Percentiles rank a stretch among this genome's conserved stretches.
phyloP scores from a whole-genome alignment of 2,329 filamentous ascomycete species.

The Penicillium sp. region DNA sequence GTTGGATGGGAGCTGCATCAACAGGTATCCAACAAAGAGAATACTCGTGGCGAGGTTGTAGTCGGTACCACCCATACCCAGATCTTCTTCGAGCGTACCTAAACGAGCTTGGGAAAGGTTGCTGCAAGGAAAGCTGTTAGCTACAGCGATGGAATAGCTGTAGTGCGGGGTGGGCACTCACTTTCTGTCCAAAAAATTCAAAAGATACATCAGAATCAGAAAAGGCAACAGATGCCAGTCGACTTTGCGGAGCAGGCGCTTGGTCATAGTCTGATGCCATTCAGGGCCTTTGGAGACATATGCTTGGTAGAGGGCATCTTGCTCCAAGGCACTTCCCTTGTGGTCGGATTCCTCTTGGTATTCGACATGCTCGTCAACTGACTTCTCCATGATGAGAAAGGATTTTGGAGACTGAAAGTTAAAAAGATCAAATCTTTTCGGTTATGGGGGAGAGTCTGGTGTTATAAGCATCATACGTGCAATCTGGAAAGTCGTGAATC shows the following conservation, averaged over 20 bases:
- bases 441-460: not conserved
- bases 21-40: slow-evolving; percentile 60
- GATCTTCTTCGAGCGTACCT: slow-evolving; percentile 55
- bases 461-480: not conserved
- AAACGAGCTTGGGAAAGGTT: slow-evolving; percentile 59
- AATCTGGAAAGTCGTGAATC: not conserved
- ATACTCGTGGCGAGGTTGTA: slow-evolving; percentile 59
- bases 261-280: slow-evolving; percentile 29
- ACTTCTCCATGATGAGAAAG: not conserved
- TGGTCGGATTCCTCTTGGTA: not conserved
- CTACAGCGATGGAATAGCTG: too few relatives aligned
- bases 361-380: not conserved
- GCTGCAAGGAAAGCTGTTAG: slow-evolving; percentile 11
- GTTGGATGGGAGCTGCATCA: slow-evolving; percentile 65
- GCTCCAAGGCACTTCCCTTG: slow-evolving; percentile 13
- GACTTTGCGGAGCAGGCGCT: slow-evolving; percentile 27
- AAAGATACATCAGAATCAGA: slow-evolving; percentile 33
- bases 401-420: too few relatives aligned
- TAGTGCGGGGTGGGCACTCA: slow-evolving; percentile 7
- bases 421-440: not conserved
- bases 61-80: slow-evolving; percentile 57
- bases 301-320: slow-evolving; percentile 28
- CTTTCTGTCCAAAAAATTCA: slow-evolving; percentile 37
- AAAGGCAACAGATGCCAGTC: slow-evolving; percentile 32
- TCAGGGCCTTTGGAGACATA: slow-evolving; percentile 28